Conservation (phyloP, 371 early-diverging fungal species). For the Rhizopus microsporus region DNA sequence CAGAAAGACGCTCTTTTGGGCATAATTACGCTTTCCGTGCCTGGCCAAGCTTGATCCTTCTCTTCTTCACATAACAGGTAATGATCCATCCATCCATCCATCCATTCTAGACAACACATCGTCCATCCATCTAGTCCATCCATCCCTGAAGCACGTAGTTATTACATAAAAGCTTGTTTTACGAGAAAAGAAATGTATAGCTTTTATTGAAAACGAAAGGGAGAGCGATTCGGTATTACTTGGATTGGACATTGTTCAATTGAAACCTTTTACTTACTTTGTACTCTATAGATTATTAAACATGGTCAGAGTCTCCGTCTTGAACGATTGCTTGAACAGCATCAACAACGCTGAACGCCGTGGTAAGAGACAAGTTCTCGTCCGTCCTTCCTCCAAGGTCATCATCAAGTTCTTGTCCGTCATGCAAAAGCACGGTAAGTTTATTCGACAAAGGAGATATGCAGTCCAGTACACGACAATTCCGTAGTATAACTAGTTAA, state of each 20-base stretch:
- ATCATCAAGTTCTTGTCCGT: constrained; percentile 97
- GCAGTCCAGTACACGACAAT: background rate
- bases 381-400: constrained; percentile 97
- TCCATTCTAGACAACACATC: background rate
- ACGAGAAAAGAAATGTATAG: constrained; percentile 12
- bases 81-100: constrained; percentile 4
- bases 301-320: constrained; percentile 52
- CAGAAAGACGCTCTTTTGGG: too few species aligned
- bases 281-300: constrained; percentile 11
- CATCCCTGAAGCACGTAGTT: background rate
- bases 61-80: constrained; percentile 3
- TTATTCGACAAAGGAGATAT: constrained; percentile 2
- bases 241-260: constrained; percentile 1
- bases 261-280: background rate
- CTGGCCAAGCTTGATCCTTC: background rate
- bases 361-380: constrained; percentile 97
- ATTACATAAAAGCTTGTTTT: too few species aligned
- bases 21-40: too few species aligned
- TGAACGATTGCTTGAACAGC: constrained; percentile 96
- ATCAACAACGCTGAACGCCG: constrained; percentile 99
- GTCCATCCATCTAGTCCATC: constrained; percentile 4
- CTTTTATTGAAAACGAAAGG: background rate
- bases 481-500: constrained; percentile 30
- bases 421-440: constrained; percentile 98
- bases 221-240: constrained; percentile 11